Conservation (phyloP, 2,329 filamentous ascomycete species). For the Orbilia oligospora region DNA sequence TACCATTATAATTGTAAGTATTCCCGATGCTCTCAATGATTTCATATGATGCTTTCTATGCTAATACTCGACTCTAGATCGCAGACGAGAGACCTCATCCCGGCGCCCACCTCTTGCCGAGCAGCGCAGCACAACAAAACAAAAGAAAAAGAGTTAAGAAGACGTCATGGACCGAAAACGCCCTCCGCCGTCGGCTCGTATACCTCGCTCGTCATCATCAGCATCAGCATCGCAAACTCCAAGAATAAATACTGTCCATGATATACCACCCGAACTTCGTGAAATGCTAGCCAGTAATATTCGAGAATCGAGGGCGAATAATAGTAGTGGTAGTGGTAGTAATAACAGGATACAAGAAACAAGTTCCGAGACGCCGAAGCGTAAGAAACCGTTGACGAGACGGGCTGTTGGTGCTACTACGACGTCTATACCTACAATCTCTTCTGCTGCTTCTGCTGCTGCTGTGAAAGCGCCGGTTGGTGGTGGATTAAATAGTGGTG, state of each 20-base stretch:
- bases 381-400: slow-evolving; percentile 51
- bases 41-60: neutral
- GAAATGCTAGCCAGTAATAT: slow-evolving; percentile 24
- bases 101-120: neutral
- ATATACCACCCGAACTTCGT: slow-evolving; percentile 11
- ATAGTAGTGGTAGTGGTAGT: neutral
- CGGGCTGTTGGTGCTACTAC: slow-evolving; percentile 10
- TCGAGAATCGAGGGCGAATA: slow-evolving; percentile 10
- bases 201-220: neutral
- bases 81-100: neutral
- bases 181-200: neutral
- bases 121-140: neutral
- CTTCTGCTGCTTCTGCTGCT: neutral
- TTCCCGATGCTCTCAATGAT: neutral
- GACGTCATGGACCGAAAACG: slow-evolving; percentile 19
- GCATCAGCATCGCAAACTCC: neutral
- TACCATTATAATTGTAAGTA: neutral
- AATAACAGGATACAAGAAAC: neutral
- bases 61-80: neutral
- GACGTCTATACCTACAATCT: too few species aligned
- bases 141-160: too few species aligned
- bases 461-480: neutral
- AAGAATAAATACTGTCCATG: slow-evolving; percentile 1
- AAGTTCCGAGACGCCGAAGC: slow-evolving; percentile 26
- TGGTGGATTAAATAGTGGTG: neutral